Percentiles rank a stretch among this genome's conserved stretches.
Evolutionary conservation across 2,329 filamentous ascomycete species (phyloP).

Genomic region (Alternaria alternata): DNA sequence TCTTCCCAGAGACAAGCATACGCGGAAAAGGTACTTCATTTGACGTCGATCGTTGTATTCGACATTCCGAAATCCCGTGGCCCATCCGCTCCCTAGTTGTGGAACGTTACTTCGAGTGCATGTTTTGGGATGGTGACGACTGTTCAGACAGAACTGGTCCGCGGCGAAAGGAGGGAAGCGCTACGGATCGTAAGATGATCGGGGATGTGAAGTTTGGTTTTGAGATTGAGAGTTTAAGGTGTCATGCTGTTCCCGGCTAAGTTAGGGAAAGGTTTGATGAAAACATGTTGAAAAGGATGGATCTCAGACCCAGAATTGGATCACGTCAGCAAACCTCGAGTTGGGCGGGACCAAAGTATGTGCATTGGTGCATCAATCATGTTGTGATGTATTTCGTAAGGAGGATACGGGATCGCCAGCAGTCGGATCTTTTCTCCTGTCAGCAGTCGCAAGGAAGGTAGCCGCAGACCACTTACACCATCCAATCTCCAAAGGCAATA

Average conservation of each 20-base stretch:
- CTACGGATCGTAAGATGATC: background rate
- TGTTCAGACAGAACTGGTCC: background rate
- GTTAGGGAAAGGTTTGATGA: background rate
- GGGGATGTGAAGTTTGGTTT: background rate
- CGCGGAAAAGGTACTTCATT: background rate
- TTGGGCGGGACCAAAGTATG: background rate
- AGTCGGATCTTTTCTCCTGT: background rate
- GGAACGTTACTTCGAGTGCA: background rate
- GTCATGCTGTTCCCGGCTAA: background rate
- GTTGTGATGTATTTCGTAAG: background rate
- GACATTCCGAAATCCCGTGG: background rate
- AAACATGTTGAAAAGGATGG: background rate
- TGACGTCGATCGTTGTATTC: background rate
- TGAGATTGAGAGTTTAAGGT: background rate
- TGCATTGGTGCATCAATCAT: accelerated
- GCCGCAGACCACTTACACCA: background rate
- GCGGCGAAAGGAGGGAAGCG: background rate
- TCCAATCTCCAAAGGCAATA: background rate
- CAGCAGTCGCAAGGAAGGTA: background rate
- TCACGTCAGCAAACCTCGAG: background rate
- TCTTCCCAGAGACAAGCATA: background rate
- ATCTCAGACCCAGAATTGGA: background rate
- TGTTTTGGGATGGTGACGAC: background rate
- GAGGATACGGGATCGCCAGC: background rate
- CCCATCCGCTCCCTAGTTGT: background rate